phyloP scores from a whole-genome alignment of 352 stramenopile genomes.

The Hyphochytrium catenoides region DNA sequence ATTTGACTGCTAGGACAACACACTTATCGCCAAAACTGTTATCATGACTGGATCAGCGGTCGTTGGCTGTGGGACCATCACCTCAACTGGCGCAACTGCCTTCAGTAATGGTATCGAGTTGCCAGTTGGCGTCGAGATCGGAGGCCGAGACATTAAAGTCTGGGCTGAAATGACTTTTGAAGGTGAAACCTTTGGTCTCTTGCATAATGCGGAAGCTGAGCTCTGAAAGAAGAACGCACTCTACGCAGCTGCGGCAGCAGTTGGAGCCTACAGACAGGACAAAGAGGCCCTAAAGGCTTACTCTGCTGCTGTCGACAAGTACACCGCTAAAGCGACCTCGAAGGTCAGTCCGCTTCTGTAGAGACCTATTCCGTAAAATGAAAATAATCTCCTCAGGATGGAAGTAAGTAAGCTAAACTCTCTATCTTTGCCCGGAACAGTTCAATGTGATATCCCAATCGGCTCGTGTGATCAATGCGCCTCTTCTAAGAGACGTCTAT shows the following conservation, averaged over 20 bases:
- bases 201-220: background rate
- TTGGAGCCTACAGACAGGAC: constrained; percentile 21
- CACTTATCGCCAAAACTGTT: constrained; percentile 9
- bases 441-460: too few species aligned
- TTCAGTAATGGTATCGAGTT: constrained; percentile 32
- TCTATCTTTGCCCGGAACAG: too few species aligned
- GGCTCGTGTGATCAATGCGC: too few species aligned
- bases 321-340: constrained; percentile 14
- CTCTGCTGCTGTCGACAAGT: constrained; percentile 21
- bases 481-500: too few species aligned
- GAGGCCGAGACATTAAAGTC: constrained; percentile 32
- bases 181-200: constrained; percentile 10
- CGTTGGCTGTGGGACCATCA: constrained; percentile 34
- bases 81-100: constrained; percentile 6
- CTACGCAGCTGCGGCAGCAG: constrained; percentile 13
- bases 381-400: too few species aligned
- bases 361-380: too few species aligned
- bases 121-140: constrained; percentile 51
- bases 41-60: constrained; percentile 17
- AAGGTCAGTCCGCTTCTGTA: too few species aligned
- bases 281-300: constrained; percentile 17
- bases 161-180: constrained; percentile 41
- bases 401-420: too few species aligned
- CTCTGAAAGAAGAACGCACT: background rate
- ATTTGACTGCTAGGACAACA: constrained; percentile 2